These are phyloP conservation scores for Fusarium sororula DNA, from an alignment of 2,329 filamentous ascomycete species.

Conservation along the genomic window DNA sequence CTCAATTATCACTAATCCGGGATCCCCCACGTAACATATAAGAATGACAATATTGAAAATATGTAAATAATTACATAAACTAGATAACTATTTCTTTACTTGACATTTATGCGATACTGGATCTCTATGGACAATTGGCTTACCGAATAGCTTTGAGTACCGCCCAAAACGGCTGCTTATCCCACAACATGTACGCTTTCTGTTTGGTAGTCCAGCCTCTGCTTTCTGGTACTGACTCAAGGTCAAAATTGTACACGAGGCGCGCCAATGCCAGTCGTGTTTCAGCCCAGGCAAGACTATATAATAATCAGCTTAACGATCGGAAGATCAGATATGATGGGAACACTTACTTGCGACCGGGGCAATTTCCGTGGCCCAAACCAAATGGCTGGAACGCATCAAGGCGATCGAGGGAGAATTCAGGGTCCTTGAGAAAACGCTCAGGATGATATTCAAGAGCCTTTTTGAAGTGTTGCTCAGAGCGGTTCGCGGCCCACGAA, in stretches of 20 bases:
- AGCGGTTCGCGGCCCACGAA: background rate
- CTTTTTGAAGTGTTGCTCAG: background rate
- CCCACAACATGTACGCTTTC: background rate
- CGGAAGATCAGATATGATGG: fast-evolving
- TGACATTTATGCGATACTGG: no score
- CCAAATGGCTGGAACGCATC: background rate
- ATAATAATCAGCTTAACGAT: background rate
- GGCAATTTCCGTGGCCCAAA: background rate
- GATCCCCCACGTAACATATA: fast-evolving
- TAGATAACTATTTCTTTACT: no score
- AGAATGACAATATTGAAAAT: fast-evolving
- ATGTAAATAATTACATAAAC: no score
- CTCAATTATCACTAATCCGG: no score
- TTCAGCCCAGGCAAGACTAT: background rate
- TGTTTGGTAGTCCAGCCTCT: background rate
- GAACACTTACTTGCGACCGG: background rate
- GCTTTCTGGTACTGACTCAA: background rate
- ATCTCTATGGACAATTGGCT: background rate
- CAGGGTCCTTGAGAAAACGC: background rate
- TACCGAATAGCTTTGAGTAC: background rate
- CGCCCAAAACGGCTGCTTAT: background rate
- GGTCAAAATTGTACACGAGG: background rate
- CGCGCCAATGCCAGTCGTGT: background rate
- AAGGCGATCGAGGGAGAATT: background rate
- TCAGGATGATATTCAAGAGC: background rate